Evolutionary conservation across 2,329 filamentous ascomycete genomes (phyloP).

Genomic region (Nigrospora sphaerica): DNA sequence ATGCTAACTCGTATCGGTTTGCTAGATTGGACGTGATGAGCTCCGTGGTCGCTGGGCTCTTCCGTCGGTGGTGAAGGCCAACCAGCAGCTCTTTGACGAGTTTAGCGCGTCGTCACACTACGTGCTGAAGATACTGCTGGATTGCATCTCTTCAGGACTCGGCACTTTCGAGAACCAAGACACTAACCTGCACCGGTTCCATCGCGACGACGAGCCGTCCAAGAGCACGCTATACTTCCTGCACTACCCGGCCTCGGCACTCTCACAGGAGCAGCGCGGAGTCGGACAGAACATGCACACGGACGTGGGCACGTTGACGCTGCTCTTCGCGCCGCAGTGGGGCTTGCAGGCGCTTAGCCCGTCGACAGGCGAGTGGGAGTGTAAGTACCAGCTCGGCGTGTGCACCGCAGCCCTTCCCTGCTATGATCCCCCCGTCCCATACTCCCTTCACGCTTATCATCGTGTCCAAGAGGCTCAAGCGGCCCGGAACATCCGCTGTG

Average conservation of each 20-base stretch:
- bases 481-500: too few species aligned
- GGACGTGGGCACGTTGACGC: too few species aligned
- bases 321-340: too few species aligned
- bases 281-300: conserved; percentile 3
- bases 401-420: not conserved
- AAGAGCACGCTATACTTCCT: conserved; percentile 2
- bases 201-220: conserved; percentile 2
- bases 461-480: too few species aligned
- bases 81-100: not conserved
- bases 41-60: conserved; percentile 3
- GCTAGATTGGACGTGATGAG: too few species aligned
- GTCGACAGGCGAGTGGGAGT: too few species aligned
- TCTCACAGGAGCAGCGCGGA: not conserved
- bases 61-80: not conserved
- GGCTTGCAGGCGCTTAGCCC: too few species aligned
- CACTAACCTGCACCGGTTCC: conserved; percentile 2
- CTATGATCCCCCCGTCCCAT: too few species aligned
- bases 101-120: conserved; percentile 1
- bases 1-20: too few species aligned
- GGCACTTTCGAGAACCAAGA: not conserved
- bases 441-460: too few species aligned
- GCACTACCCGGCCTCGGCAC: conserved; percentile 2
- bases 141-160: conserved; percentile 2
- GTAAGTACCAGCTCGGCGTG: not conserved
- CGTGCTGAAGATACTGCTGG: conserved; percentile 1